These are phyloP conservation scores for Wickerhamomyces strasburgensis DNA, from an alignment of 805 yeast genomes.

Conservation along the genomic window DNA sequence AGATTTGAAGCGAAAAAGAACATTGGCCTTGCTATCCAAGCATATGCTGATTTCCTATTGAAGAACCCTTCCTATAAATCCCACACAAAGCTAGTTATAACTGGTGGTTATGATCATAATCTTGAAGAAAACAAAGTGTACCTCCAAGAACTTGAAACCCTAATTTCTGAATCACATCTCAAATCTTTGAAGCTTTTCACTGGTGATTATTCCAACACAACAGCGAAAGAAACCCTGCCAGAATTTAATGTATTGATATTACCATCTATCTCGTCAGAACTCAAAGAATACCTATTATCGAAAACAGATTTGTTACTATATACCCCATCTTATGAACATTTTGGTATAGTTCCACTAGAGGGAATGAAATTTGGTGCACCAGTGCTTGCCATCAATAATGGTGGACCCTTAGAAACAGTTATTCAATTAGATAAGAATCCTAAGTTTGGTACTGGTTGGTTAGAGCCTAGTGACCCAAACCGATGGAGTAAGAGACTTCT, in stretches of 20 bases:
- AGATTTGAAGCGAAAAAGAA: constrained; percentile 87
- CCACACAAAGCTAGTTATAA: constrained; percentile 52
- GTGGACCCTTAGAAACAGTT: constrained; percentile 87
- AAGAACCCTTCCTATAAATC: constrained; percentile 25
- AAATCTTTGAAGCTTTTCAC: constrained; percentile 38
- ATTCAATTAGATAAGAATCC: constrained; percentile 29
- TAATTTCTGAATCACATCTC: constrained; percentile 43
- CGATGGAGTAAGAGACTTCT: constrained; percentile 53
- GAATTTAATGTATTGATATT: constrained; percentile 58
- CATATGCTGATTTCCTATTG: constrained; percentile 47
- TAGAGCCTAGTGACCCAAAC: constrained; percentile 40
- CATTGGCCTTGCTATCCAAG: constrained; percentile 66
- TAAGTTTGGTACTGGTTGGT: constrained; percentile 57
- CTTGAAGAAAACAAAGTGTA: constrained; percentile 74
- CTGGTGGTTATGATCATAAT: constrained; percentile 88
- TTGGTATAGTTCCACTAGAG: constrained; percentile 96
- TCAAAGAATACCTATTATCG: constrained; percentile 59
- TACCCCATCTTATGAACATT: constrained; percentile 91
- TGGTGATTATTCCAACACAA: constrained; percentile 19
- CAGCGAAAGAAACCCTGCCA: constrained; percentile 9
- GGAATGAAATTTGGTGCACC: constrained; percentile 84
- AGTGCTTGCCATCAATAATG: constrained; percentile 80
- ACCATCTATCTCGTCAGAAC: constrained; percentile 67
- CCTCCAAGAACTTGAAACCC: constrained; percentile 50
- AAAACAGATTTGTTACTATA: constrained; percentile 62